phyloP scores from a whole-genome alignment of 2,329 filamentous ascomycete species.

The Hypoxylon rubiginosum region DNA sequence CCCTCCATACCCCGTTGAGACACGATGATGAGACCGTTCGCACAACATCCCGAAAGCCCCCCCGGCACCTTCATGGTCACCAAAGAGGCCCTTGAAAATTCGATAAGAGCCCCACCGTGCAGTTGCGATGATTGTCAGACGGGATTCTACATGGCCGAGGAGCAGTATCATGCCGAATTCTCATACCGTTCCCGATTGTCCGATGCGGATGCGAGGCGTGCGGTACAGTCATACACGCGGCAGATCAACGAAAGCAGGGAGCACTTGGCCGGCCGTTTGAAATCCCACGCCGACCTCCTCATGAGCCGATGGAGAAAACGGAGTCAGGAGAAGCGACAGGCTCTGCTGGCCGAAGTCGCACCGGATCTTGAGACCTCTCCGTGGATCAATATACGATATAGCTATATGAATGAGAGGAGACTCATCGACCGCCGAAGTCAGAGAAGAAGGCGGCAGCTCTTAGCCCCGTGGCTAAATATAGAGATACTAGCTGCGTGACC shows the following conservation, averaged over 20 bases:
- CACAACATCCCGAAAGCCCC: not conserved
- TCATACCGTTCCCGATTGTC: not conserved
- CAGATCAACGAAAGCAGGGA: conserved; percentile 11
- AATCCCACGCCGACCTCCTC: conserved; percentile 13
- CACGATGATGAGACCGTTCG: not conserved
- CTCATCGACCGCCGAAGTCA: not conserved
- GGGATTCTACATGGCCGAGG: not conserved
- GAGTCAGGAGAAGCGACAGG: conserved; percentile 12
- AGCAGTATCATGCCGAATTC: not conserved
- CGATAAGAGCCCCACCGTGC: not conserved
- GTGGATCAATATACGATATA: conserved; percentile 9
- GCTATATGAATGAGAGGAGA: not conserved
- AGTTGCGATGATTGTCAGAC: not conserved
- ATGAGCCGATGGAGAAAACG: conserved; percentile 19
- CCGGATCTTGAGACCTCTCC: conserved; percentile 4
- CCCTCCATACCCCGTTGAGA: no score
- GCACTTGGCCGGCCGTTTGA: not conserved
- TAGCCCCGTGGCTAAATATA: conserved; percentile 12
- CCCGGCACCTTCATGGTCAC: not conserved
- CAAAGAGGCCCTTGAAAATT: not conserved
- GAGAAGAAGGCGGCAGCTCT: conserved; percentile 4
- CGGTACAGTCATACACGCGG: not conserved
- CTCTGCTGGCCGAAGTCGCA: conserved; percentile 1
- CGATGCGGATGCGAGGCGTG: not conserved
- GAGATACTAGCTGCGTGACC: no score